Evolutionary conservation across 2,329 filamentous ascomycete genomes (phyloP).

Genomic region (Ascochyta viciae-villosae): DNA sequence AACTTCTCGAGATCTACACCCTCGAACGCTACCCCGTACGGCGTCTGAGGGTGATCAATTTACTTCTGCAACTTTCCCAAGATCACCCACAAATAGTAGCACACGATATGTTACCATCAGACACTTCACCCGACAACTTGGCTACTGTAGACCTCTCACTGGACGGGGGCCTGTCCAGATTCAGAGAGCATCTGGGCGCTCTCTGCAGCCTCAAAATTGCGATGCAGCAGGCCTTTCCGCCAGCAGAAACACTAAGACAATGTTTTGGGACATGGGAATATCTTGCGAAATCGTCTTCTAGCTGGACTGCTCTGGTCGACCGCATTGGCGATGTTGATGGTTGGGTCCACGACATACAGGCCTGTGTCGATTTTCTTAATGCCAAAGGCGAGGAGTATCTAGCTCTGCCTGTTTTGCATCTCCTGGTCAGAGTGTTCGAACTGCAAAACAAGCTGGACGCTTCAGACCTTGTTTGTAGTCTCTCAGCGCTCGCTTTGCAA

Average conservation of each 20-base stretch:
- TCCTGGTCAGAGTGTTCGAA: conserved; percentile 58
- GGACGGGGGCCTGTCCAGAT: conserved; percentile 46
- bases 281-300: conserved; percentile 40
- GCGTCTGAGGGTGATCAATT: conserved; percentile 33
- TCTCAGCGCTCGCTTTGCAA: conserved; percentile 60
- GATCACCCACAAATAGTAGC: conserved; percentile 66
- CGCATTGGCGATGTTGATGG: conserved; percentile 59
- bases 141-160: conserved; percentile 16
- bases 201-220: conserved; percentile 50
- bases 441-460: conserved; percentile 48
- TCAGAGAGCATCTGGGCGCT: conserved; percentile 46
- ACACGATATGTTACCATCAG: conserved; percentile 15
- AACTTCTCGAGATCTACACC: conserved; percentile 40
- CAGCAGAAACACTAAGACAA: conserved; percentile 33
- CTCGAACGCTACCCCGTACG: conserved; percentile 41
- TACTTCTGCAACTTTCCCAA: conserved; percentile 53
- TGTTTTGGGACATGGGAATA: conserved; percentile 49
- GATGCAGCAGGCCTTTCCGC: conserved; percentile 48
- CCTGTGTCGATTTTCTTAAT: conserved; percentile 63
- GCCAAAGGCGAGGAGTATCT: conserved; percentile 63
- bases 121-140: conserved; percentile 1
- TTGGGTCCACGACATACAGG: conserved; percentile 60
- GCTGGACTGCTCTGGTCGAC: conserved; percentile 50
- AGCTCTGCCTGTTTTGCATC: conserved; percentile 57
- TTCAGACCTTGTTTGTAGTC: conserved; percentile 52